Conservation (phyloP, 2,329 filamentous ascomycete species). For the Davidsoniella neocaledoniae region DNA sequence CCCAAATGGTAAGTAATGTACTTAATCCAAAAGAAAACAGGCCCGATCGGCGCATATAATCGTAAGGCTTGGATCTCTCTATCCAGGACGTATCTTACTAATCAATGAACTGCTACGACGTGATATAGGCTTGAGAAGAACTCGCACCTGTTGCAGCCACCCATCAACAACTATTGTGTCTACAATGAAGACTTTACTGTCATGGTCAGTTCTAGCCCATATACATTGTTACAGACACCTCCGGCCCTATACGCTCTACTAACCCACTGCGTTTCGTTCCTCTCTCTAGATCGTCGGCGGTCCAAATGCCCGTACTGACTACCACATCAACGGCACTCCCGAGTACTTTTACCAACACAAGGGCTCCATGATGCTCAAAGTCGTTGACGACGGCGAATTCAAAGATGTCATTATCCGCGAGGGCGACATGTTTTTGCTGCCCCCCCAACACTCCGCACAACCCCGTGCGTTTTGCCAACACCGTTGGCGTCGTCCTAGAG, state of each 20-base stretch:
- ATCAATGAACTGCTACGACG: neutral
- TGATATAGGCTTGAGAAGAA: constrained; percentile 67
- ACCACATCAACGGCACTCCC: constrained; percentile 91
- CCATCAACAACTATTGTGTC: constrained; percentile 95
- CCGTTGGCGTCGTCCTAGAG: constrained; percentile 87
- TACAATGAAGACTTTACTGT: constrained; percentile 72
- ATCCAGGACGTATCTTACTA: neutral
- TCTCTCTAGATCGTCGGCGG: constrained; percentile 64
- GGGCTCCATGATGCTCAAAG: constrained; percentile 84
- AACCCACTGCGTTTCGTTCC: constrained; percentile 4
- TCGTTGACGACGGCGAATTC: constrained; percentile 68
- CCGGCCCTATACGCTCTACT: neutral
- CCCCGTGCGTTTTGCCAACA: constrained; percentile 81
- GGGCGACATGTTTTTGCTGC: constrained; percentile 85
- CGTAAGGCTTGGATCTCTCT: too few relatives aligned
- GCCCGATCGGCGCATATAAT: neutral
- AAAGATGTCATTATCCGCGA: constrained; percentile 79
- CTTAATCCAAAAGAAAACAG: neutral
- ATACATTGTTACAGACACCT: neutral
- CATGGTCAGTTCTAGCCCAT: constrained; percentile 37
- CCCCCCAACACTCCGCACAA: constrained; percentile 89
- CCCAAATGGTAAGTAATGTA: constrained; percentile 23
- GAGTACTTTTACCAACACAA: constrained; percentile 98
- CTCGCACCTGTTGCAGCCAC: constrained; percentile 78
- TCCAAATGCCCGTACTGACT: constrained; percentile 90